Evolutionary conservation across 306 rosid genomes (phyloP), one percentile per base, ranked within the genome.

Genomic region (Castanea sativa): DNA sequence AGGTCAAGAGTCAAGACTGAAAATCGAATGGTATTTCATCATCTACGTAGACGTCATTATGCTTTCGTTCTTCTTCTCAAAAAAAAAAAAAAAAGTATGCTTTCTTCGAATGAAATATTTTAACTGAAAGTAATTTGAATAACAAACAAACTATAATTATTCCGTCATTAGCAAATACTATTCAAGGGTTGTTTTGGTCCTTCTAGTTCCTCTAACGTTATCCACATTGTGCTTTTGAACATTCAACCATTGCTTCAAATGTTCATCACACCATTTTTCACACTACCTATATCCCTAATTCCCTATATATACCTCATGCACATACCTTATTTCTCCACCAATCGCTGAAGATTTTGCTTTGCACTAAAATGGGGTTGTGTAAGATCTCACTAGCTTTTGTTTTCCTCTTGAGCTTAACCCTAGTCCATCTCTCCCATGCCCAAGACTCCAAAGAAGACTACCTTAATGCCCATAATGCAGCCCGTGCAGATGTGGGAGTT

Each of bases 401-500:
- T 19, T 67, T 45, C 15, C 25, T 80, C 0, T 0, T 45, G 3
- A 3, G 57, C 27, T 30, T 73, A 21, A 49, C 60, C 32, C 23
- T 82, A 35, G 3, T 33, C 27, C 73, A 32, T 1, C 38, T 35
- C n/a, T 32, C 79, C 11, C 32, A n/a, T 45, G 80, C 83, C 43
- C 90, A 84, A 38, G 45, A 38, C 45, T 38, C 45, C 45, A 38
- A 38, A 38, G 45, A 38, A 38, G 45, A 38, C 3, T 38, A 38
- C 45, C 45, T 38, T 2, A 38, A 38, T 38, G 45, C 45, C 11
- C 45, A 38, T 0, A 38, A 79, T 23, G 60, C 64, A 0, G 88
- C 85, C 5, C 85, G 90, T 1, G 1, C 43, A 1, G n/a, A 18
- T 2, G 86, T 82, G 19, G 60, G 73, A 0, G 83, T 78, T 13